Evolutionary conservation across 768 basidiomycete species (phyloP).

Genomic region (Pseudohyphozyma bogoriensis): DNA sequence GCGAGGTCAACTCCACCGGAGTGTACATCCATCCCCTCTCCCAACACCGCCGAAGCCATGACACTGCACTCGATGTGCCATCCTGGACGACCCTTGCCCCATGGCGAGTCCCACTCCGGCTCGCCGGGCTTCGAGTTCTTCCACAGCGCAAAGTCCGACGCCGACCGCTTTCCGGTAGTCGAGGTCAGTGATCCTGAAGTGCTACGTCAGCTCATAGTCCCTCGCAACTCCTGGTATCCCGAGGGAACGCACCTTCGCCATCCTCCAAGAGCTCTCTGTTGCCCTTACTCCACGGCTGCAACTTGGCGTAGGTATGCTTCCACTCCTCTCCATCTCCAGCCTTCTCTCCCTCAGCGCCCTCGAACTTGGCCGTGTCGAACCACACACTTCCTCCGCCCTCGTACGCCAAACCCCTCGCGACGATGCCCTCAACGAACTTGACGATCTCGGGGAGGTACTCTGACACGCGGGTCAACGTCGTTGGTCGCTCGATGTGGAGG

Average conservation of each 20-base stretch:
- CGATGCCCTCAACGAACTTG: slow-evolving; percentile 70
- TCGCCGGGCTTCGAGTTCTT: slow-evolving; percentile 94
- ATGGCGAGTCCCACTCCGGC: slow-evolving; percentile 90
- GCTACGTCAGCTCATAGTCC: neutral
- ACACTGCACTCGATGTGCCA: slow-evolving; percentile 99
- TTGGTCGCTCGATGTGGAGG: slow-evolving; percentile 76
- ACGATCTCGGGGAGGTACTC: slow-evolving; percentile 96
- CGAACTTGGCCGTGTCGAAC: slow-evolving; percentile 44
- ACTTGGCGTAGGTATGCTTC: slow-evolving; percentile 76
- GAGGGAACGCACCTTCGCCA: slow-evolving; percentile 62
- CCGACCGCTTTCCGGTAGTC: slow-evolving; percentile 58
- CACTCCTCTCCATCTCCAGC: slow-evolving; percentile 36
- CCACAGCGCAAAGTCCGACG: slow-evolving; percentile 94
- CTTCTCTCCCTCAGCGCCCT: slow-evolving; percentile 39
- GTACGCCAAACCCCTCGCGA: slow-evolving; percentile 77
- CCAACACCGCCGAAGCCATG: slow-evolving; percentile 87
- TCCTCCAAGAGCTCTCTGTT: slow-evolving; percentile 81
- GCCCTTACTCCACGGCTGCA: slow-evolving; percentile 92
- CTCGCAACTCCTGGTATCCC: too few species aligned
- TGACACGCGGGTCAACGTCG: slow-evolving; percentile 85
- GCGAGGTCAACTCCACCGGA: slow-evolving; percentile 93
- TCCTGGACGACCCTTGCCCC: slow-evolving; percentile 91
- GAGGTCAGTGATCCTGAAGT: slow-evolving; percentile 49
- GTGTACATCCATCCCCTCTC: slow-evolving; percentile 90
- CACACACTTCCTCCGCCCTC: slow-evolving; percentile 41